These are phyloP conservation scores for Colletotrichum sublineola DNA, from an alignment of 2,329 filamentous ascomycete species.

Conservation along the genomic window DNA sequence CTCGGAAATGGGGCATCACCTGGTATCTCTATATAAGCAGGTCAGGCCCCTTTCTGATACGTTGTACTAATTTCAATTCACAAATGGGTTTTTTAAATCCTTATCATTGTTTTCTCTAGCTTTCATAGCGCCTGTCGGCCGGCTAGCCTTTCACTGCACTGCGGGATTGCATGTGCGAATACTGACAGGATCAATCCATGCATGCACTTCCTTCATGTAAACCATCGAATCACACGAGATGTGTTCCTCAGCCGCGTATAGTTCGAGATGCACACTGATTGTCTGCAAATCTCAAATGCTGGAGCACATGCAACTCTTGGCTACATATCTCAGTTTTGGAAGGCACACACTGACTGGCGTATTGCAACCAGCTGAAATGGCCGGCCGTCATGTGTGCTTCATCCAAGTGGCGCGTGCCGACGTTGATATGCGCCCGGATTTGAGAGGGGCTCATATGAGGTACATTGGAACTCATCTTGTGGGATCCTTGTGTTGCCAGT, in stretches of 20 bases:
- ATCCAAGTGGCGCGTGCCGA: conserved; percentile 11
- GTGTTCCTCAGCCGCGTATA: conserved; percentile 26
- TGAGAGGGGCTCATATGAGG: neutral
- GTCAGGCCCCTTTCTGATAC: too few relatives aligned
- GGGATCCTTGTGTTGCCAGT: neutral
- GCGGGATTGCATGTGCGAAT: too few relatives aligned
- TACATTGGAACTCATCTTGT: neutral
- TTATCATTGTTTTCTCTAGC: too few relatives aligned
- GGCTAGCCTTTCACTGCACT: too few relatives aligned
- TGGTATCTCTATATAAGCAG: neutral
- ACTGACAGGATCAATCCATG: neutral
- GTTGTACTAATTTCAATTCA: too few relatives aligned
- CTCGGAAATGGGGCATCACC: too few relatives aligned
- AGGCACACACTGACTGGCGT: conserved; percentile 2
- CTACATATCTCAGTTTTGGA: neutral
- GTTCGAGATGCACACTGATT: conserved; percentile 10
- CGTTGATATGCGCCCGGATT: neutral
- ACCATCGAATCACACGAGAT: conserved; percentile 23
- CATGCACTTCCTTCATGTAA: neutral
- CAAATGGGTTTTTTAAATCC: too few relatives aligned
- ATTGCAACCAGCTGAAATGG: neutral
- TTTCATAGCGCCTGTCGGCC: too few relatives aligned
- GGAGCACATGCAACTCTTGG: conserved; percentile 8
- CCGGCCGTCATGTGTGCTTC: conserved; percentile 4
- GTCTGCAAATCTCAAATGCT: neutral